These are phyloP conservation scores for Adansonia madagascariensis DNA, from an alignment of 441 rosid genomes.

Conservation along the genomic window DNA sequence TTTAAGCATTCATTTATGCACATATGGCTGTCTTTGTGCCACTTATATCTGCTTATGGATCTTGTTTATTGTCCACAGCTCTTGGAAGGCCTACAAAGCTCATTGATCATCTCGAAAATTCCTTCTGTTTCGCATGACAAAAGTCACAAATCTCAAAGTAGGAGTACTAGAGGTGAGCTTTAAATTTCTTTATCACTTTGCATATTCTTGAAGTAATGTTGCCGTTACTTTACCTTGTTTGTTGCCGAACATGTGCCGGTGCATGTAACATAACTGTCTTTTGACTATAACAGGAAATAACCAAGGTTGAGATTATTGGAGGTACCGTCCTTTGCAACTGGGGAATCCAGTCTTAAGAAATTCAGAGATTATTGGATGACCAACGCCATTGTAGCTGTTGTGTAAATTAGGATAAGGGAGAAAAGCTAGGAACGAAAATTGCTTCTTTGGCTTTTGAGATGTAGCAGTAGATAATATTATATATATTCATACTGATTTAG, in stretches of 20 bases:
- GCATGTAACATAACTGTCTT: constrained; percentile 14
- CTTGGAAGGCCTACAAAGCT: constrained; percentile 94
- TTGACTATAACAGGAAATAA: constrained; percentile 55
- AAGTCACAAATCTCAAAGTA: constrained; percentile 61
- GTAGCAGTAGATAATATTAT: constrained; percentile 29
- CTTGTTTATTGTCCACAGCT: constrained; percentile 51
- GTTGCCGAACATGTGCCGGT: neutral
- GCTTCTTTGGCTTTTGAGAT: constrained; percentile 43
- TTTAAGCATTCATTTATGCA: neutral
- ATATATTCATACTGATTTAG: constrained; percentile 53
- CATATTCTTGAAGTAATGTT: neutral
- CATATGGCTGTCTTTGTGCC: too few species aligned
- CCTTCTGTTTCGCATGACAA: constrained; percentile 74
- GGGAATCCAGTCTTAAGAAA: constrained; percentile 26
- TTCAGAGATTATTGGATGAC: constrained; percentile 27
- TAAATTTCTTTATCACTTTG: neutral
- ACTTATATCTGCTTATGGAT: neutral
- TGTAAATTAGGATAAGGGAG: constrained; percentile 44
- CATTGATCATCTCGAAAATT: constrained; percentile 79
- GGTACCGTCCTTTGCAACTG: constrained; percentile 9
- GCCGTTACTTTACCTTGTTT: neutral
- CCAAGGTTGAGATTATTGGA: constrained; percentile 35
- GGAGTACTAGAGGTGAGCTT: constrained; percentile 64
- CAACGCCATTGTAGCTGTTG: constrained; percentile 32
- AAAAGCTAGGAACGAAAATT: constrained; percentile 45